Evolutionary conservation across 2,329 filamentous ascomycete genomes (phyloP).

Genomic region (Trichoderma endophyticum): DNA sequence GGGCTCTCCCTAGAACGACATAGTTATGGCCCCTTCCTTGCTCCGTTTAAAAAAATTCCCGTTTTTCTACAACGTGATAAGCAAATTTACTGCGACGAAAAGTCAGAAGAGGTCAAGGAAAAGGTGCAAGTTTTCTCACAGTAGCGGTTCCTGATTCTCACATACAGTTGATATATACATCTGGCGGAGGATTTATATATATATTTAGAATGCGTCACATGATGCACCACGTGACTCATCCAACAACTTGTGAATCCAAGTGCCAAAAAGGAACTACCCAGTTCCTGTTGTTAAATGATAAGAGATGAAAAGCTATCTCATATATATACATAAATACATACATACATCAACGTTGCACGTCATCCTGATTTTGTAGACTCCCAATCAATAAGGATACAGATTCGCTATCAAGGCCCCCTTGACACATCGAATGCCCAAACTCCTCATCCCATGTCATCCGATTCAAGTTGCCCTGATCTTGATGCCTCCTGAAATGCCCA

Average conservation of each 20-base stretch:
- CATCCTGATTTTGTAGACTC: slow-evolving; percentile 7
- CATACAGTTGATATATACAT: neutral
- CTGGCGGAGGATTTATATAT: neutral
- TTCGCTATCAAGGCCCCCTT: slow-evolving; percentile 5
- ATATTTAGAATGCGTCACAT: neutral
- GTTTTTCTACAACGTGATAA: neutral
- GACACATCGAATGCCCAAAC: slow-evolving; percentile 13
- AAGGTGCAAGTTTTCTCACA: neutral
- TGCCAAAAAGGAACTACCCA: neutral
- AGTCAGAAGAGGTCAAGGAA: neutral
- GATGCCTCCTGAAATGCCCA: slow-evolving; percentile 22
- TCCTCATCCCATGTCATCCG: slow-evolving; percentile 15
- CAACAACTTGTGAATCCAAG: neutral
- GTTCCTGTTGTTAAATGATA: neutral
- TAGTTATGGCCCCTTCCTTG: neutral
- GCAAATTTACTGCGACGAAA: neutral
- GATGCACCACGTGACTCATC: neutral
- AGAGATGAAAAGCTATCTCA: neutral
- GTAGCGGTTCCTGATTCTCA: neutral
- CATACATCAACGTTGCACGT: neutral
- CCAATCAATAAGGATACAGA: slow-evolving; percentile 2
- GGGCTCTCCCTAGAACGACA: neutral
- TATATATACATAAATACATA: slow-evolving; percentile 6
- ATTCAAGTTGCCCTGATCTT: slow-evolving; percentile 21
- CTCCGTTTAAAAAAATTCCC: neutral